phyloP scores from a whole-genome alignment of 768 basidiomycete genomes.

The Pisolithus orientalis region DNA sequence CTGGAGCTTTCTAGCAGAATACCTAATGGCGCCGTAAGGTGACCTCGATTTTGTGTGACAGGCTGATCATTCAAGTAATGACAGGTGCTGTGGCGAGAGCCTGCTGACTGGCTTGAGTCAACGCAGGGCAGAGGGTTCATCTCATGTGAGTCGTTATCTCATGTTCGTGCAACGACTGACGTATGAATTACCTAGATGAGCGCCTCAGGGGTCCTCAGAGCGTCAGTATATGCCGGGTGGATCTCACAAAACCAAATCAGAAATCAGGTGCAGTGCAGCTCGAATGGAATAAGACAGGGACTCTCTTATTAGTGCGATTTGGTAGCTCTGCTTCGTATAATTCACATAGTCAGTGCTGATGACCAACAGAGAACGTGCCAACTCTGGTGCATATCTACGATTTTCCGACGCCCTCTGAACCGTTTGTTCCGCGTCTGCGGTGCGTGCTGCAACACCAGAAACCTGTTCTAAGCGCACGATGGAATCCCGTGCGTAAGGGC shows the following conservation, averaged over 20 bases:
- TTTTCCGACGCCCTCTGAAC: constrained; percentile 57
- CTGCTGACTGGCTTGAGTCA: constrained; percentile 74
- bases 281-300: constrained; percentile 78
- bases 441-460: constrained; percentile 61
- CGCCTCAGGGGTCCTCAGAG: constrained; percentile 51
- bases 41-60: neutral
- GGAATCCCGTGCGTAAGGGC: constrained; percentile 84
- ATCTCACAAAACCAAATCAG: constrained; percentile 56
- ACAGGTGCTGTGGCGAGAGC: constrained; percentile 84
- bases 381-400: constrained; percentile 62
- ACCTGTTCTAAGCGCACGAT: constrained; percentile 59
- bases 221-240: constrained; percentile 43
- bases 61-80: constrained; percentile 1
- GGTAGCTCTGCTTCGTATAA: constrained; percentile 34
- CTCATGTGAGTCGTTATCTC: constrained; percentile 50
- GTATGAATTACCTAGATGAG: constrained; percentile 44
- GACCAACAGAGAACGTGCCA: constrained; percentile 51
- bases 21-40: constrained; percentile 49
- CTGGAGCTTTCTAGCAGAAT: constrained; percentile 59
- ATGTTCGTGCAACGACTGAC: neutral
- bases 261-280: constrained; percentile 67
- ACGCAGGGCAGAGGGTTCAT: constrained; percentile 84
- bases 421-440: constrained; percentile 55
- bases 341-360: constrained; percentile 1
- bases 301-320: constrained; percentile 64